Conservation (phyloP, 2,329 filamentous ascomycete genomes). For the Aspergillus pseudoterreus region DNA sequence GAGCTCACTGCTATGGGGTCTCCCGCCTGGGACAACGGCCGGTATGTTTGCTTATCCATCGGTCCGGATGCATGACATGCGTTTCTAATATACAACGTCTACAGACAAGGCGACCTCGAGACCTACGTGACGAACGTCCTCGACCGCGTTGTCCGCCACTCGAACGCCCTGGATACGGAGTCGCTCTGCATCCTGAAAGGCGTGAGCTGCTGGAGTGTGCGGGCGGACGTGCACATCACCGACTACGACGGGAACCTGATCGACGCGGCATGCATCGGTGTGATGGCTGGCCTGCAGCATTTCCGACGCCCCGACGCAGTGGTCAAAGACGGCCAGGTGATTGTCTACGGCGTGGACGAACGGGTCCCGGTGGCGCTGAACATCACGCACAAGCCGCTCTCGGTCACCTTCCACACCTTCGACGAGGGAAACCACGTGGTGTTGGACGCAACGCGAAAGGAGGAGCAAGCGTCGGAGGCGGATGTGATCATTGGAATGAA, state of each 20-base stretch:
- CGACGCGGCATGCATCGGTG: slow-evolving; percentile 79
- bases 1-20: slow-evolving; percentile 92
- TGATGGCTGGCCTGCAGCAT: slow-evolving; percentile 84
- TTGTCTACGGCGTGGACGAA: slow-evolving; percentile 78
- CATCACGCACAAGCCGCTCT: slow-evolving; percentile 88
- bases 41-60: slow-evolving; percentile 43
- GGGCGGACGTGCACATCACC: slow-evolving; percentile 87
- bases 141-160: slow-evolving; percentile 90
- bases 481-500: slow-evolving; percentile 79
- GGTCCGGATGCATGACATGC: neutral
- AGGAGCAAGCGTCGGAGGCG: slow-evolving; percentile 58
- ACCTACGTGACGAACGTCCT: slow-evolving; percentile 81
- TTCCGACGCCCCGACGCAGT: slow-evolving; percentile 87
- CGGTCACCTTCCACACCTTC: slow-evolving; percentile 85
- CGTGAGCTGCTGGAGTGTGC: slow-evolving; percentile 84
- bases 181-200: slow-evolving; percentile 90
- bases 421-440: slow-evolving; percentile 43
- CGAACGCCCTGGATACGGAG: slow-evolving; percentile 89
- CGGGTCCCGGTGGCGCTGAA: slow-evolving; percentile 85
- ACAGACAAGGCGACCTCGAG: slow-evolving; percentile 74
- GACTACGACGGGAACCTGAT: slow-evolving; percentile 87
- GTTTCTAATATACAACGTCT: neutral
- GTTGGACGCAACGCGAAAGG: slow-evolving; percentile 44
- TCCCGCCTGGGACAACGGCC: slow-evolving; percentile 81
- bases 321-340: slow-evolving; percentile 79